Base-by-base conservation (phyloP, 1,139 yeast species). In the Geotrichum reessii region DNA sequence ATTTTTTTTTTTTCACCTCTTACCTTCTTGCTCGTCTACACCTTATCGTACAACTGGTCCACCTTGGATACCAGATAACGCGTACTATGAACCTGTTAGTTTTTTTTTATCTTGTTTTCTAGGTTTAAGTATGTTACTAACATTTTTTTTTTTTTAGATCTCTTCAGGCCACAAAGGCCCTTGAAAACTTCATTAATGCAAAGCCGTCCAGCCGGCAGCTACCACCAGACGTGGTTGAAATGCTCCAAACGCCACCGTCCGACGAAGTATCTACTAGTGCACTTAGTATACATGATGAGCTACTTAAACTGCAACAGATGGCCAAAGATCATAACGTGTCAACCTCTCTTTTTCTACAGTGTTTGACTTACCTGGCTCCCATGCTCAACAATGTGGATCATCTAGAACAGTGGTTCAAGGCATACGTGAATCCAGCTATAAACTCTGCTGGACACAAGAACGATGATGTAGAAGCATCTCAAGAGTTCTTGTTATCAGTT, bases 401-500 rank as follows among this genome's bases (percentile, higher is more conserved):
- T 52, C 70, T 81, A 11, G 66, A 68, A 46, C 68, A 76, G 27
- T 86, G 90, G 89, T 73, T 82, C 55, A 73, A 74, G 50, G 74
- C 80, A n/a, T 80, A 82, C 64, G 69, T 79, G 9, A 73, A 73
- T 24, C 81, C 84, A 0, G 85, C 87, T 0, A 73, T 84, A 1
- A 86, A 85, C 66, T 81, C 86, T 52, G 86, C 86, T 0, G 86
- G 87, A 1, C 76, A 71, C 52, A 64, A 64, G 49, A 66, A 71
- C 47, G 64, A 63, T 1, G 63, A 72, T 51, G 84, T 82, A 0
- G 71, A 71, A 8, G 74, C 76, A 46, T 66, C 84, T 6, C 69
- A 81, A 47, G 71, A 72, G 9, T 76, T 84, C 42, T 67, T 85
- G 14, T 60, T 67, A 19, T 69, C 70, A 1, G 70, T 81, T 9